Conservation (phyloP, 208 protist species). For the Trypanosoma mega region DNA sequence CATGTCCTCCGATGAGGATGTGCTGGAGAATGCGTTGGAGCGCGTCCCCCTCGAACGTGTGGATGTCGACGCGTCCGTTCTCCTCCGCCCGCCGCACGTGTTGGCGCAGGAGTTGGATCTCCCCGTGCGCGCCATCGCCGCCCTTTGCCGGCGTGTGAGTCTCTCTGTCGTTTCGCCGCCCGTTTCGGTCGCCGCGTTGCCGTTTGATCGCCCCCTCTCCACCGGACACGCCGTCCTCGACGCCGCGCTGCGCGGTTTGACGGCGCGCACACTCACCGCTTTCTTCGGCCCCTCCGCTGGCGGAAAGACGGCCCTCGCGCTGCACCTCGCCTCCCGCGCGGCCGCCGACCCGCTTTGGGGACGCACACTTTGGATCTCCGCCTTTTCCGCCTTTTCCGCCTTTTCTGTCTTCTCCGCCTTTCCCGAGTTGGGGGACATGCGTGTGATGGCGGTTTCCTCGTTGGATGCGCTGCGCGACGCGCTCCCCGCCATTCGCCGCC, state of each 20-base stretch:
- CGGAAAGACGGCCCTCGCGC: constrained; percentile 41
- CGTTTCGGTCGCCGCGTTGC: constrained; percentile 13
- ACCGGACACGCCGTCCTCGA: constrained; percentile 54
- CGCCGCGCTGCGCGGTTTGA: constrained; percentile 36
- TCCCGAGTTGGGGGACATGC: no score
- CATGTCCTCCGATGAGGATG: no score
- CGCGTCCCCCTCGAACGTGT: no score
- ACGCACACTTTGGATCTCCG: constrained; percentile 24
- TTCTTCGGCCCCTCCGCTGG: constrained; percentile 39
- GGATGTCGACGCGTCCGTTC: background rate
- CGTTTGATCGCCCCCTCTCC: constrained; percentile 21
- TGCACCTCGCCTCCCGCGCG: constrained; percentile 12
- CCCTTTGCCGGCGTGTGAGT: constrained; percentile 19
- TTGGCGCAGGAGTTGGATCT: constrained; percentile 17
- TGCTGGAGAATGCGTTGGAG: no score
- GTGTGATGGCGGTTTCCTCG: no score
- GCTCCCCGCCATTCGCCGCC: no score
- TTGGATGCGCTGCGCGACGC: constrained; percentile 12
- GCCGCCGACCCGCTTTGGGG: background rate
- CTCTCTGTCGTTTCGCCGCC: background rate
- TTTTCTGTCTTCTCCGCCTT: no score
- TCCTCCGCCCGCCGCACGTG: constrained; percentile 19
- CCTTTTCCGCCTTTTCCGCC: no score
- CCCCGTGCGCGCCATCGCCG: constrained; percentile 19
- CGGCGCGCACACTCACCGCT: constrained; percentile 44